These are phyloP conservation scores for Byssoonygena ceratinophila DNA, from an alignment of 2,329 filamentous ascomycete genomes.

Conservation along the genomic window DNA sequence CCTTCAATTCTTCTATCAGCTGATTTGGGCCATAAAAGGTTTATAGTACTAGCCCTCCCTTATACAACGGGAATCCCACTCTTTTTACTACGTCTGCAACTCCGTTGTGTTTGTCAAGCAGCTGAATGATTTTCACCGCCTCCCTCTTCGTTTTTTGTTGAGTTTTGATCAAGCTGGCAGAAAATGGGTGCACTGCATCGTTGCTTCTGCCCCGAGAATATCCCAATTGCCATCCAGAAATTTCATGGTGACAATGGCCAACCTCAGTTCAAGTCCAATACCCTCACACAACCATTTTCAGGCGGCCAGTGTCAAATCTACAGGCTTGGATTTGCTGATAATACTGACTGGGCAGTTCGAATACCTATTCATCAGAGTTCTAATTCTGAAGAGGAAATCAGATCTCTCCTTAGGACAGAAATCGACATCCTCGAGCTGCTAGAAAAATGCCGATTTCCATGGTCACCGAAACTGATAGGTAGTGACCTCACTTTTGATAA, in stretches of 20 bases:
- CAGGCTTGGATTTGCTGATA: conserved; percentile 9
- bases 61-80: too few relatives aligned
- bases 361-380: neutral
- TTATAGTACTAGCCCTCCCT: too few relatives aligned
- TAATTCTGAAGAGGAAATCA: conserved; percentile 1
- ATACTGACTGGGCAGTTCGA: conserved; percentile 8
- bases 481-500: conserved; percentile 6
- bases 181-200: neutral
- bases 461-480: conserved; percentile 5
- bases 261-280: neutral
- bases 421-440: conserved; percentile 4
- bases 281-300: neutral
- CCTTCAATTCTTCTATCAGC: too few relatives aligned
- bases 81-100: too few relatives aligned
- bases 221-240: conserved; percentile 1
- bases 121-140: too few relatives aligned
- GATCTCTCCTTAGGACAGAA: conserved; percentile 1
- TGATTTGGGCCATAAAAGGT: too few relatives aligned
- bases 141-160: too few relatives aligned
- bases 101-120: too few relatives aligned
- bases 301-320: conserved; percentile 1
- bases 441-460: neutral
- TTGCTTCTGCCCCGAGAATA: neutral
- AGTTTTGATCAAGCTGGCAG: too few relatives aligned
- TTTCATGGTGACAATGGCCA: conserved; percentile 1